Conservation (phyloP, 352 stramenopile genomes). For the Thraustochytrium sp. region DNA sequence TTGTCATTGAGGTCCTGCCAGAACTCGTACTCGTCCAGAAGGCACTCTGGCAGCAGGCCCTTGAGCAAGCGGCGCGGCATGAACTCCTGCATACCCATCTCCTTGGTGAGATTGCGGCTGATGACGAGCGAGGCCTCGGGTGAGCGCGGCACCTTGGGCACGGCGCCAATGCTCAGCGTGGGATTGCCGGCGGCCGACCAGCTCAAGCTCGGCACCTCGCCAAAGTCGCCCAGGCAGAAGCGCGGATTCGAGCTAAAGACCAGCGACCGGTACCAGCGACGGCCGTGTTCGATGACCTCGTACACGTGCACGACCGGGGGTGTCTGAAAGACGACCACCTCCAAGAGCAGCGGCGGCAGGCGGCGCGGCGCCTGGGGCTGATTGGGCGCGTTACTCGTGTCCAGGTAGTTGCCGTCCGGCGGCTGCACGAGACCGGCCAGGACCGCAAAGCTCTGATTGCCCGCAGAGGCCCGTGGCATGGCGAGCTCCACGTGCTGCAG, state of each 20-base stretch:
- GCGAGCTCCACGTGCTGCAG: slow-evolving; percentile 9
- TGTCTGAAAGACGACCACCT: slow-evolving; percentile 90
- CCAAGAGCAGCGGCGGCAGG: slow-evolving; percentile 70
- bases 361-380: not conserved
- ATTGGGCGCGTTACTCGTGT: not conserved
- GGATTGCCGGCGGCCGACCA: slow-evolving; percentile 54
- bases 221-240: slow-evolving; percentile 84
- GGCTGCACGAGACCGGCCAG: not conserved
- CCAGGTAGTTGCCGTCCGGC: not conserved
- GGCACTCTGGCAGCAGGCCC: slow-evolving; percentile 70
- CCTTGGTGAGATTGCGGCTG: slow-evolving; percentile 63
- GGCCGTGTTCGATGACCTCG: slow-evolving; percentile 90
- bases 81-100: slow-evolving; percentile 62
- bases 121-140: slow-evolving; percentile 79
- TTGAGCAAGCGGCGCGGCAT: slow-evolving; percentile 59
- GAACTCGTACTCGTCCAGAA: slow-evolving; percentile 78
- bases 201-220: slow-evolving; percentile 53
- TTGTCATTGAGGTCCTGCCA: slow-evolving; percentile 55
- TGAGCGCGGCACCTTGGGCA: slow-evolving; percentile 47
- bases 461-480: not conserved
- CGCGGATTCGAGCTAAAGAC: slow-evolving; percentile 93
- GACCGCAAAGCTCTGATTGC: slow-evolving; percentile 33
- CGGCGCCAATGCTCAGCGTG: slow-evolving; percentile 50
- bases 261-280: slow-evolving; percentile 89
- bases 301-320: slow-evolving; percentile 89